phyloP scores from a whole-genome alignment of 179 eudicot species.

The Carnegiea gigantea region DNA sequence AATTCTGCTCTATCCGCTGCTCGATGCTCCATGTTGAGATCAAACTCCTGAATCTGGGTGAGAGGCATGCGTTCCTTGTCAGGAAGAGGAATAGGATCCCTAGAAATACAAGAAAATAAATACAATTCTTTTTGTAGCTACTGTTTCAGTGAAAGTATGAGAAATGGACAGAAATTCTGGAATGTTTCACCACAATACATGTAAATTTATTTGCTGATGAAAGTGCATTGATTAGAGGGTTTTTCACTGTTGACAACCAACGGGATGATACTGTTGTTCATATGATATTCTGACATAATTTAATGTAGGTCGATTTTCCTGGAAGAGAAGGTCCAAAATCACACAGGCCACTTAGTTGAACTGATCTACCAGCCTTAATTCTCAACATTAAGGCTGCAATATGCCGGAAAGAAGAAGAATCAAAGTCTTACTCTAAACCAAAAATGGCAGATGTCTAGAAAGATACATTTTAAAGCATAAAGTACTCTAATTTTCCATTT shows the following conservation, averaged over 20 bases:
- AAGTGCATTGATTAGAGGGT: too few relatives aligned
- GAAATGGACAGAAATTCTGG: too few relatives aligned
- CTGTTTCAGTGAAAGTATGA: too few relatives aligned
- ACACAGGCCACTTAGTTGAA: slow-evolving; percentile 55
- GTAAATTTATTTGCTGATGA: too few relatives aligned
- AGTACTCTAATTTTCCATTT: background rate
- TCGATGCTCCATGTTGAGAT: slow-evolving; percentile 67
- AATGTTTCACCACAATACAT: too few relatives aligned
- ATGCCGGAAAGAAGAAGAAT: background rate
- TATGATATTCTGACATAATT: too few relatives aligned
- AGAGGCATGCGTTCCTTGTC: slow-evolving; percentile 86
- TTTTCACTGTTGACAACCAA: too few relatives aligned
- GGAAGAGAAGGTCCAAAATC: slow-evolving; percentile 45
- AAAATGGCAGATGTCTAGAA: background rate
- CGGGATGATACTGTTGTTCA: too few relatives aligned
- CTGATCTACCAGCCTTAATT: slow-evolving; percentile 64
- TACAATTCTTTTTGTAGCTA: too few relatives aligned
- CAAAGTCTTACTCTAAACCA: background rate
- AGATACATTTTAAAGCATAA: background rate
- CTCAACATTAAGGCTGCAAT: slow-evolving; percentile 74
- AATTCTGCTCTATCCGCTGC: slow-evolving; percentile 90
- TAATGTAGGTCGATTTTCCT: too few relatives aligned
- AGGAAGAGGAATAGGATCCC: slow-evolving; percentile 91
- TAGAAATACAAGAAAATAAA: slow-evolving; percentile 17
- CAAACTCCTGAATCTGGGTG: slow-evolving; percentile 80